Evolutionary conservation across 2,329 filamentous ascomycete species (phyloP).

Genomic region (Cladosporium austrohemisphaericum): DNA sequence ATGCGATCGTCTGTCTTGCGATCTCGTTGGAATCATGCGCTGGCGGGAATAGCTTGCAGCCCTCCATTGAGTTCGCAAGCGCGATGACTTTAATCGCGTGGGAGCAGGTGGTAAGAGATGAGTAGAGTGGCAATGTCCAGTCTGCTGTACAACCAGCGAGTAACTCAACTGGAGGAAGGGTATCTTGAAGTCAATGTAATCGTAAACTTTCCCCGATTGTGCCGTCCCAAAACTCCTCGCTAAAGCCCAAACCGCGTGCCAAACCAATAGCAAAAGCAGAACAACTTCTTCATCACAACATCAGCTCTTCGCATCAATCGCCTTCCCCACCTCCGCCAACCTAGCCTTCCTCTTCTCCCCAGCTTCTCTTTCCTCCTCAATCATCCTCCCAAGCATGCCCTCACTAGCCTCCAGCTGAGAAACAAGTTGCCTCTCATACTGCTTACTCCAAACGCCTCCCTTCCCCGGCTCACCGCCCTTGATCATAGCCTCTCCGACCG

Average conservation of each 20-base stretch:
- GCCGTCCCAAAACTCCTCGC: neutral
- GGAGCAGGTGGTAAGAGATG: no score
- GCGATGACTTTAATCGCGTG: no score
- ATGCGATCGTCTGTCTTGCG: no score
- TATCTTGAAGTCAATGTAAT: neutral
- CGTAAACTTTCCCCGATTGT: neutral
- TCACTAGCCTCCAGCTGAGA: conserved; percentile 55
- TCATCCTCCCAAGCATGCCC: conserved; percentile 51
- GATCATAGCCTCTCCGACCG: conserved; percentile 53
- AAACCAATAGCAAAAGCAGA: neutral
- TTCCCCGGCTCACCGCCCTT: conserved; percentile 58
- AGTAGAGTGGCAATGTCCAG: no score
- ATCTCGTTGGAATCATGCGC: no score
- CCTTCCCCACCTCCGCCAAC: conserved; percentile 27
- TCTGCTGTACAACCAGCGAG: no score
- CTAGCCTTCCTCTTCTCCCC: conserved; percentile 28
- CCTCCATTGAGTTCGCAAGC: no score
- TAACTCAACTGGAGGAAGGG: no score
- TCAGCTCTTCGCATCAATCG: conserved; percentile 19
- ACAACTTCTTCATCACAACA: neutral
- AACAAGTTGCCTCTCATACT: conserved; percentile 31
- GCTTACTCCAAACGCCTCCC: conserved; percentile 52
- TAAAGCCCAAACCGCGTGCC: no score
- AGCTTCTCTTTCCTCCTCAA: conserved; percentile 29
- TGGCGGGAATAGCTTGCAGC: no score